phyloP scores from a whole-genome alignment of 345 rosid species.

The Rubroshorea leprosula region DNA sequence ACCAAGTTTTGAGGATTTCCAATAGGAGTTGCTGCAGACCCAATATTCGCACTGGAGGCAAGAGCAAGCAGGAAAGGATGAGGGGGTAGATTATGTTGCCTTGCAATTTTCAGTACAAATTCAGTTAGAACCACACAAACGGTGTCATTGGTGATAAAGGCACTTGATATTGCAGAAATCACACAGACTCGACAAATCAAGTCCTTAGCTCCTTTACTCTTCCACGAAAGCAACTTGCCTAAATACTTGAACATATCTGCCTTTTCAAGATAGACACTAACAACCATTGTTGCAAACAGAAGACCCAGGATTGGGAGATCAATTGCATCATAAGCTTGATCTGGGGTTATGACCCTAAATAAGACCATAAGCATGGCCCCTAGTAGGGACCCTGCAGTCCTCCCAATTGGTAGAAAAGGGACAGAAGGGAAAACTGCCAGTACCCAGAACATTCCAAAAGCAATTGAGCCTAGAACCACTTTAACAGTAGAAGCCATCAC shows the following conservation, averaged over 20 bases:
- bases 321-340: slow-evolving; percentile 71
- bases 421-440: slow-evolving; percentile 80
- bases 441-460: slow-evolving; percentile 79
- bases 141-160: slow-evolving; percentile 87
- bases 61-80: slow-evolving; percentile 75
- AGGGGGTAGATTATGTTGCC: slow-evolving; percentile 76
- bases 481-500: slow-evolving; percentile 50
- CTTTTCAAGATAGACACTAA: slow-evolving; percentile 71
- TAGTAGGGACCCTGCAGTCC: slow-evolving; percentile 81
- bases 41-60: slow-evolving; percentile 82
- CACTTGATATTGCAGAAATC: slow-evolving; percentile 71
- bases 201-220: slow-evolving; percentile 67
- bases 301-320: slow-evolving; percentile 83
- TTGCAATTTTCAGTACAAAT: slow-evolving; percentile 69
- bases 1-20: slow-evolving; percentile 90
- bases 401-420: slow-evolving; percentile 72
- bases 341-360: slow-evolving; percentile 58
- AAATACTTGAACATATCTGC: slow-evolving; percentile 76
- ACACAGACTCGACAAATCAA: slow-evolving; percentile 62
- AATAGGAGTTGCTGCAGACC: slow-evolving; percentile 82
- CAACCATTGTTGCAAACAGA: slow-evolving; percentile 88
- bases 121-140: slow-evolving; percentile 77
- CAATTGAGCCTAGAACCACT: slow-evolving; percentile 57
- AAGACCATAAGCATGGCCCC: slow-evolving; percentile 88
- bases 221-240: slow-evolving; percentile 65